Evolutionary conservation across 345 rosid genomes (phyloP), one percentile per base, ranked within the genome.

Genomic region (Brassica juncea): DNA sequence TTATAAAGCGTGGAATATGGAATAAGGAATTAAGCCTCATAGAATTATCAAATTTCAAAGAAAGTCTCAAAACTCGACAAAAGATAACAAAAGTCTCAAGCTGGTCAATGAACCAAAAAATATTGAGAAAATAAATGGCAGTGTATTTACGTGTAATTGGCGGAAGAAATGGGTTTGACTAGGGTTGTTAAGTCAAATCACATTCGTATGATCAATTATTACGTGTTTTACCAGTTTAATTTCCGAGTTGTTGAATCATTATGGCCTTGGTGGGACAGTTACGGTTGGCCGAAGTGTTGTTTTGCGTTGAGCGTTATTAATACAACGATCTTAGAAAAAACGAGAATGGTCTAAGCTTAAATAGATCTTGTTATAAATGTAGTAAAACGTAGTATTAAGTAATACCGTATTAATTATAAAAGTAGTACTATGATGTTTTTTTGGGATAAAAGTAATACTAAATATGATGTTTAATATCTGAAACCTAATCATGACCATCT

Each of bases 111-210:
- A 78, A 74, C 70, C 66, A 74, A 19, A 62, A 61, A 61, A 62
- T 30, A 47, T 68, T 69, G 70, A 49, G 49, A 57, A 16, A 79
- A 23, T 59, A 59, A 44, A 68, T 47, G 74, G 74, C 8, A 78
- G 32, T 72, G 62, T 73, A 69, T 68, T 1, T 15, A 6, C 6
- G 25, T 79, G 58, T 79, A 64, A 79, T 73, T 73, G 74, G 78
- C 37, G 70, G 59, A 74, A 73, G 32, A 67, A 19, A 25, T 11
- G 42, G 34, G 67, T 37, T 80, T 74, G 79, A 80, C 75, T 69
- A 19, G 4, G 16, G 75, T 80, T 58, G 62, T 63, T 63, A 74
- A 74, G 83, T 80, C 83, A 80, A 74, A 80, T 69, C 75, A 69
- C 34, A 74, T 69, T 80, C 69, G 15, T 74, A 62, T 66, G 32